phyloP scores from a whole-genome alignment of 1,139 yeast species.

The Suhomyces choctaworum region DNA sequence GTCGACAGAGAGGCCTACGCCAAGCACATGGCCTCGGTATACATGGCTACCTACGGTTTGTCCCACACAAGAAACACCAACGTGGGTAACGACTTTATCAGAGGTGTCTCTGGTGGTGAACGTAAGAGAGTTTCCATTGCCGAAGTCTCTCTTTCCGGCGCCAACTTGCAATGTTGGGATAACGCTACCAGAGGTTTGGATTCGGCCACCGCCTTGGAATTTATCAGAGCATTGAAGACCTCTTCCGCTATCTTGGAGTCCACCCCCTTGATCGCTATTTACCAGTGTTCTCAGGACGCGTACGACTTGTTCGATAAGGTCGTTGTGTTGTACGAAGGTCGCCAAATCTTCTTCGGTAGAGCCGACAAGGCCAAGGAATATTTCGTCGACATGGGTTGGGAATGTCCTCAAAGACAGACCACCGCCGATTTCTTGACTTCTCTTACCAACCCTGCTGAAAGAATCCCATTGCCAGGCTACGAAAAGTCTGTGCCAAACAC shows the following conservation, averaged over 20 bases:
- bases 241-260: conserved; percentile 26
- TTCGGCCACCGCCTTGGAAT: conserved; percentile 28
- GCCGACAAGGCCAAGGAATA: conserved; percentile 24
- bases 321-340: conserved; percentile 28
- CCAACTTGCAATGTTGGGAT: conserved; percentile 28
- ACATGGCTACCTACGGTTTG: conserved; percentile 26
- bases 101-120: conserved; percentile 31
- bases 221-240: conserved; percentile 29
- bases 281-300: conserved; percentile 32
- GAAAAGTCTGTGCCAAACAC: conserved; percentile 68
- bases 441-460: conserved; percentile 54
- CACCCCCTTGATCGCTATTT: conserved; percentile 30
- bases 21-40: conserved; percentile 23
- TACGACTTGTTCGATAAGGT: conserved; percentile 30
- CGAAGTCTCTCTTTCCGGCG: conserved; percentile 22
- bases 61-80: conserved; percentile 23
- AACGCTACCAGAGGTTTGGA: conserved; percentile 29
- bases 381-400: conserved; percentile 27
- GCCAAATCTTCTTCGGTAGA: conserved; percentile 27
- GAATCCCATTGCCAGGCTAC: conserved; percentile 48
- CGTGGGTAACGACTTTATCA: conserved; percentile 26
- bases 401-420: conserved; percentile 55
- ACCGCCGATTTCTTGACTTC: conserved; percentile 64
- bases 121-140: conserved; percentile 28
- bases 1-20: conserved; percentile 22